Conservation (phyloP, 164 flowering plant genomes). For the Houttuynia cordata region DNA sequence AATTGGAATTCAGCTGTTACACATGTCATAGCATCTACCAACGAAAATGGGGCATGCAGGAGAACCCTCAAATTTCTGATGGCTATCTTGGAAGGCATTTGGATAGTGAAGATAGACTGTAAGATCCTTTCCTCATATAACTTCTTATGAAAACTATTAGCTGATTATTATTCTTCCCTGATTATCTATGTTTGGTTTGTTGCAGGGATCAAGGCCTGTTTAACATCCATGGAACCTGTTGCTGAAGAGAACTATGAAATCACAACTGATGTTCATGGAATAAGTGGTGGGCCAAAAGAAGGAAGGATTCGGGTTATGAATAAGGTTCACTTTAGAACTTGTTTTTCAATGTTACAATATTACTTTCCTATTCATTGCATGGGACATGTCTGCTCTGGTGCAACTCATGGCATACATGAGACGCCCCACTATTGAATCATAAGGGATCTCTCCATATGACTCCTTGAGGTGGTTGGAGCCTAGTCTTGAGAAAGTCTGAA, state of each 20-base stretch:
- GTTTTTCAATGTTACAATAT: background rate
- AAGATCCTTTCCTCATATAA: constrained; percentile 14
- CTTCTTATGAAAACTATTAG: background rate
- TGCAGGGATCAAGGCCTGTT: constrained; percentile 82
- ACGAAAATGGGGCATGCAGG: constrained; percentile 79
- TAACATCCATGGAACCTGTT: constrained; percentile 44
- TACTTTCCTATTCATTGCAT: too few species aligned
- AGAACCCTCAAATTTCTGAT: constrained; percentile 79
- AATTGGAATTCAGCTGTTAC: constrained; percentile 64
- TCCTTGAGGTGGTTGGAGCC: too few species aligned
- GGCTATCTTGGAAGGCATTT: constrained; percentile 91
- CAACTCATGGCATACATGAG: too few species aligned
- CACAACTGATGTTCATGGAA: constrained; percentile 57
- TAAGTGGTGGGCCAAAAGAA: constrained; percentile 50
- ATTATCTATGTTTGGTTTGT: background rate
- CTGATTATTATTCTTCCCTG: background rate
- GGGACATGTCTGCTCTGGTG: too few species aligned
- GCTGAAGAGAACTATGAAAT: constrained; percentile 67
- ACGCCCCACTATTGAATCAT: too few species aligned
- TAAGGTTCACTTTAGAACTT: constrained; percentile 34
- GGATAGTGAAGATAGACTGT: constrained; percentile 87
- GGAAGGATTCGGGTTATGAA: constrained; percentile 60
- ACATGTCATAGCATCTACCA: constrained; percentile 82
- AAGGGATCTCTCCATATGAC: too few species aligned
- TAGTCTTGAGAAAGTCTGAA: too few species aligned